Evolutionary conservation across 495 filamentous ascomycete species (phyloP), one percentile per base, ranked within the genome.

Genomic region (Ascobolus immersus): DNA sequence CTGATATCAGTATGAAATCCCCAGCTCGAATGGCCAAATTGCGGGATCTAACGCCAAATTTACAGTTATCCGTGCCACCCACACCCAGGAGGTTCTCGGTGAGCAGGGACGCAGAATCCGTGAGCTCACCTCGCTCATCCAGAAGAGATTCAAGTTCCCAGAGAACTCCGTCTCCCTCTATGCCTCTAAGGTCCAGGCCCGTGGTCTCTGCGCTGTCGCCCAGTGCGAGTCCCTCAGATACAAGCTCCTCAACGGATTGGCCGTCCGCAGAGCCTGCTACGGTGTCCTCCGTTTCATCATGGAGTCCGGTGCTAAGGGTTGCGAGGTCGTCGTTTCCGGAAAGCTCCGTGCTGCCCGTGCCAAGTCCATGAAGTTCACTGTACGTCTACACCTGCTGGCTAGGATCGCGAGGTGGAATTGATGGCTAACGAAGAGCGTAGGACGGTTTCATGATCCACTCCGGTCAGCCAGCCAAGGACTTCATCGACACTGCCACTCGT

Each of bases 391-490:
- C 25, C 8, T 17, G 19, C 22, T n/a, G 10, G 9, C 17, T 22
- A 7, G 25, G 9, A 13, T 9, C 21, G 11, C 9, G 9, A 25
- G 9, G 14, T 17, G 4, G 20, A 12, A 20, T 11, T 20, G 17
- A 14, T 18, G 15, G 21, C 35, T 41, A 18, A 32, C 11, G 11
- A 18, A 12, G 12, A 26, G 19, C 33, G 38, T 44, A 77, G 71
- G 86, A 96, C 57, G 86, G 86, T 52, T 96, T 96, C 79, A 96
- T 96, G 86, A 96, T 96, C 67, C 86, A 96, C 77, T 94, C 86
- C 54, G 86, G 86, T 64, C 86, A 94, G 55, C 86, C 86, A 47
- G 89, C 86, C 49, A 82, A 86, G 62, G 86, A 96, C 62, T 96
- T 96, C 67, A 96, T 96, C 59, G 86, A 96, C 67, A 69, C 61